Evolutionary conservation across 2,329 filamentous ascomycete genomes (phyloP).

Genomic region (Cladorrhinum sp.): DNA sequence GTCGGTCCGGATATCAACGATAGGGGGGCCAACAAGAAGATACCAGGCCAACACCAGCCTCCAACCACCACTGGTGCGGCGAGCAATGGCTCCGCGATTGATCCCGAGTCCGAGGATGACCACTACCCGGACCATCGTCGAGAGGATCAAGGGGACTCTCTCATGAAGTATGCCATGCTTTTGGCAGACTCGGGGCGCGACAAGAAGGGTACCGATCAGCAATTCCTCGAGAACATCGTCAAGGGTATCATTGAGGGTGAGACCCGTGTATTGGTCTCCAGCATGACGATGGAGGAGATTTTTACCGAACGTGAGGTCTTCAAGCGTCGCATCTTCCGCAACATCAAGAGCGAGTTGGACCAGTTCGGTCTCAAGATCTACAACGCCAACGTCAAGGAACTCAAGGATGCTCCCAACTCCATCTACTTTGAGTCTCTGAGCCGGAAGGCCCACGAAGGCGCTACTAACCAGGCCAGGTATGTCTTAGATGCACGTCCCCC

Average conservation of each 20-base stretch:
- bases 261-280: conserved; percentile 75
- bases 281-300: conserved; percentile 92
- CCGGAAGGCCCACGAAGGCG: conserved; percentile 81
- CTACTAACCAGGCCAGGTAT: conserved; percentile 68
- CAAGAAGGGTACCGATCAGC: conserved; percentile 38
- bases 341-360: conserved; percentile 75
- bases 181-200: conserved; percentile 58
- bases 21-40: conserved; percentile 44
- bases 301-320: conserved; percentile 36
- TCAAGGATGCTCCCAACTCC: conserved; percentile 78
- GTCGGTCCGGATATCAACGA: conserved; percentile 74
- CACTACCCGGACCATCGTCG: conserved; percentile 29
- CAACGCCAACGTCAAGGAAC: conserved; percentile 76
- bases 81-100: conserved; percentile 12
- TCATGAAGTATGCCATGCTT: conserved; percentile 80
- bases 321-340: conserved; percentile 67
- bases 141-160: conserved; percentile 57
- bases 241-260: conserved; percentile 90
- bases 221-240: conserved; percentile 79
- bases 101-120: conserved; percentile 26
- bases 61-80: neutral
- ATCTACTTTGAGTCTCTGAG: conserved; percentile 80
- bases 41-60: neutral
- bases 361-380: conserved; percentile 77
- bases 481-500: neutral